Percentiles rank a stretch among this genome's conserved stretches.
Evolutionary conservation across 2,329 filamentous ascomycete species (phyloP).

Genomic region (Aspergillus transmontanensis): DNA sequence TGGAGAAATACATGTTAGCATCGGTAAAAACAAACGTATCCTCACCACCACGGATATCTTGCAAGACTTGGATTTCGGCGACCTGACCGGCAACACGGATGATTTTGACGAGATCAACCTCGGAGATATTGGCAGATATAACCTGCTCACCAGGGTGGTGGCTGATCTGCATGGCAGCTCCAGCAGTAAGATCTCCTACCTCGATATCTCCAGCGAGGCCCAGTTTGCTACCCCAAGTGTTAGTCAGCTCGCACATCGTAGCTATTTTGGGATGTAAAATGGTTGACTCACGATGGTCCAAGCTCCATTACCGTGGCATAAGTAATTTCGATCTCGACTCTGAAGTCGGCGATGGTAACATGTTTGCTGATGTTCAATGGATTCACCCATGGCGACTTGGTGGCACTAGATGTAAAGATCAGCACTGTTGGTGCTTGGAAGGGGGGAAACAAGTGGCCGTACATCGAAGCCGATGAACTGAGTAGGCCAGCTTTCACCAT

Average conservation of each 20-base stretch:
- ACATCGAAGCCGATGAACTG: neutral
- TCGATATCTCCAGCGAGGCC: neutral
- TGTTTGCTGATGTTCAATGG: conserved; percentile 1
- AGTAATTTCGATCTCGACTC: neutral
- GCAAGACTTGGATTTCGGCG: neutral
- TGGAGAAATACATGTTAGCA: neutral
- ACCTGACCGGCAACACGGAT: neutral
- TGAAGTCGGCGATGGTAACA: conserved; percentile 1
- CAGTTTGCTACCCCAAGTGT: neutral
- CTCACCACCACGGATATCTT: neutral
- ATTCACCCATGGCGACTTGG: neutral
- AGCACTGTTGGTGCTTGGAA: neutral
- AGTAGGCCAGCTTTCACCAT: neutral
- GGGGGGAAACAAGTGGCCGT: neutral
- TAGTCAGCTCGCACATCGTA: neutral
- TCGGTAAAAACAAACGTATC: neutral
- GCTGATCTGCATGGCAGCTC: neutral
- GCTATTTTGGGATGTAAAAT: neutral
- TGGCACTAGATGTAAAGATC: neutral
- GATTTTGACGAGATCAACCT: neutral
- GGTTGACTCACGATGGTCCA: neutral
- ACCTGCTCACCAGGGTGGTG: neutral
- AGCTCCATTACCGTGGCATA: neutral
- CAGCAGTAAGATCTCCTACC: neutral
- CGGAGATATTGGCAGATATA: neutral